These are phyloP conservation scores for Neobulgaria alba DNA, from an alignment of 2,329 filamentous ascomycete genomes.

Conservation along the genomic window DNA sequence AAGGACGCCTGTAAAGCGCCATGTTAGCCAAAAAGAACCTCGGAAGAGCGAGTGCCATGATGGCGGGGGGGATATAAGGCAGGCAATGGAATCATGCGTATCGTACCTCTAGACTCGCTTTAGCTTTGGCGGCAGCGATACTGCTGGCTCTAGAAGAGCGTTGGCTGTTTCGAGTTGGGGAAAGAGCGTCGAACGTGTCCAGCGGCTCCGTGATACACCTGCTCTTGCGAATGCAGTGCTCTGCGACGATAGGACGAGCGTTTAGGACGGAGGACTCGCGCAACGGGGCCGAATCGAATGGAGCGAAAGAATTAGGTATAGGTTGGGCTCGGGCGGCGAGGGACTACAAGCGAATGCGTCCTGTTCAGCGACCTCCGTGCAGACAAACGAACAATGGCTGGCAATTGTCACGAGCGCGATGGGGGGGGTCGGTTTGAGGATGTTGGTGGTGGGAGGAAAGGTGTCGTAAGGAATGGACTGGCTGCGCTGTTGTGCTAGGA, in stretches of 20 bases:
- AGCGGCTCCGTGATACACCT: slow-evolving; percentile 2
- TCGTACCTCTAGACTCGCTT: slow-evolving; percentile 16
- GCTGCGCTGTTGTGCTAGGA: slow-evolving; percentile 4
- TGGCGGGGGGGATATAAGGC: not conserved
- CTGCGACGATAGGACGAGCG: not conserved
- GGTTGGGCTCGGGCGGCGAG: too few species aligned
- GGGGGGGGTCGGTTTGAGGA: not conserved
- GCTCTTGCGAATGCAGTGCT: slow-evolving; percentile 5
- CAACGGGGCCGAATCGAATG: not conserved
- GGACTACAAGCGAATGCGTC: slow-evolving; percentile 27
- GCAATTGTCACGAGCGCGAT: not conserved
- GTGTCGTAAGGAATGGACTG: slow-evolving; percentile 1
- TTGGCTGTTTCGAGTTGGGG: slow-evolving; percentile 16
- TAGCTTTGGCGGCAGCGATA: slow-evolving; percentile 1
- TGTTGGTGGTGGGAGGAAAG: slow-evolving; percentile 1
- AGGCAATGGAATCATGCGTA: not conserved
- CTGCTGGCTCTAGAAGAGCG: slow-evolving; percentile 3
- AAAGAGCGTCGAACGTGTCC: slow-evolving; percentile 13
- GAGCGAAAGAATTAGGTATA: slow-evolving; percentile 5
- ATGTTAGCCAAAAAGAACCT: slow-evolving; percentile 19
- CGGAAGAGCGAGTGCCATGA: not conserved
- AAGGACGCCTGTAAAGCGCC: slow-evolving; percentile 8
- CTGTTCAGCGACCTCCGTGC: too few species aligned
- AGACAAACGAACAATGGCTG: slow-evolving; percentile 2
- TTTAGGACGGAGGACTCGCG: not conserved